Conservation (phyloP, 768 basidiomycete genomes). For the Naganishia randhawae region DNA sequence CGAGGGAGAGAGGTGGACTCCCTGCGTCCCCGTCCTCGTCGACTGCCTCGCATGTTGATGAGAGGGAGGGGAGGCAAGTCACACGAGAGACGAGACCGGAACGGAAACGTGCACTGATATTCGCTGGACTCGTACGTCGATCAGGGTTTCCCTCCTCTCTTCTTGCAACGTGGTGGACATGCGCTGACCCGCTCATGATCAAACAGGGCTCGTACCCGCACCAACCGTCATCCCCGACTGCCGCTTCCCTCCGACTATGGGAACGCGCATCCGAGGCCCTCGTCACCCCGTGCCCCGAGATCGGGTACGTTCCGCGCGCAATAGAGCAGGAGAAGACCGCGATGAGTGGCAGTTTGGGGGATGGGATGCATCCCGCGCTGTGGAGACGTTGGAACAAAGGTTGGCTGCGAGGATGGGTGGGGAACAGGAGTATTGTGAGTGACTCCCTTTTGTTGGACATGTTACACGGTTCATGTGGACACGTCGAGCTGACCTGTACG, state of each 20-base stretch:
- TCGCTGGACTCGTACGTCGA: conserved; percentile 44
- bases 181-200: neutral
- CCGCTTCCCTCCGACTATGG: conserved; percentile 41
- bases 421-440: conserved; percentile 35
- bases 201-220: conserved; percentile 48
- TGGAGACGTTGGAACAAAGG: conserved; percentile 35
- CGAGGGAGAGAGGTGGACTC: neutral
- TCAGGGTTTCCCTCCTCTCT: neutral
- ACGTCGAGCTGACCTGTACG: neutral
- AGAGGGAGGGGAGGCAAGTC: neutral
- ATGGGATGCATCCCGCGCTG: conserved; percentile 17
- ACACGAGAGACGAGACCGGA: neutral
- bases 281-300: conserved; percentile 29
- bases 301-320: conserved; percentile 4
- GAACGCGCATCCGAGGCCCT: conserved; percentile 46
- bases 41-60: neutral
- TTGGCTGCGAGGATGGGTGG: conserved; percentile 47
- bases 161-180: too few species aligned
- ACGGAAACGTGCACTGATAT: conserved; percentile 38
- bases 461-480: neutral
- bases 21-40: too few species aligned
- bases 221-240: conserved; percentile 43
- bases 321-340: conserved; percentile 19
- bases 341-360: conserved; percentile 10
- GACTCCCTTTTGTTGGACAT: neutral